Evolutionary conservation across 83 land plant genomes (phyloP).

Genomic region (Thuja plicata): DNA sequence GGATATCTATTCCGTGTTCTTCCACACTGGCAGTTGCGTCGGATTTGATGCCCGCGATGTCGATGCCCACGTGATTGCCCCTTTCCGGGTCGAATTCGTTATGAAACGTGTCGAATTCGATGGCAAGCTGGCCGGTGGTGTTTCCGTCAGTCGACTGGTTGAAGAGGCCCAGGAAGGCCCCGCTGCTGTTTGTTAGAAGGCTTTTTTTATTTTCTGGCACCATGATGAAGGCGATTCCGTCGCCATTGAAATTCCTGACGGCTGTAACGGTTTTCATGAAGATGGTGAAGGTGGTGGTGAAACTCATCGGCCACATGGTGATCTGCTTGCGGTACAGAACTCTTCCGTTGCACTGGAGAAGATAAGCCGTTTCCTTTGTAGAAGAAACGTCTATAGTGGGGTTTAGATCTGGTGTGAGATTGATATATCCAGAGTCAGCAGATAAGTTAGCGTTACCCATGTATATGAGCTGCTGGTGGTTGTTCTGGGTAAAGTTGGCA

Average conservation of each 20-base stretch:
- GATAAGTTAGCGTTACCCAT: constrained; percentile 16
- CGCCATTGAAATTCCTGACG: constrained; percentile 16
- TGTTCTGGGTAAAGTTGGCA: too few relatives aligned
- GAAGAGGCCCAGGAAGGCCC: constrained; percentile 27
- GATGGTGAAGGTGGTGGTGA: too few relatives aligned
- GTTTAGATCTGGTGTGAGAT: constrained; percentile 18
- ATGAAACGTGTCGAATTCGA: constrained; percentile 36
- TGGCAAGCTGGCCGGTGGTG: constrained; percentile 21
- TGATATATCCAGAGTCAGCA: constrained; percentile 13
- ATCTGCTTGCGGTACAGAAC: constrained; percentile 27
- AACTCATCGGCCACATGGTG: too few relatives aligned
- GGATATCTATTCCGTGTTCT: constrained; percentile 17
- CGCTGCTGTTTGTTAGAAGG: constrained; percentile 14
- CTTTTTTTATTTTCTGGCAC: constrained; percentile 2
- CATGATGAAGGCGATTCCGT: constrained; percentile 32
- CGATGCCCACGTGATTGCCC: constrained; percentile 29
- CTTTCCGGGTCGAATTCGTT: constrained; percentile 25
- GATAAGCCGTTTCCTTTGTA: background rate
- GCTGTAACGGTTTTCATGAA: background rate
- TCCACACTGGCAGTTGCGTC: constrained; percentile 6
- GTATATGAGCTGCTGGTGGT: constrained; percentile 5
- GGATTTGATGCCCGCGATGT: constrained; percentile 16
- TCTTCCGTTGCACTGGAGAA: constrained; percentile 9
- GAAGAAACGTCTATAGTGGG: background rate
- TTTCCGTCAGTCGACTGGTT: constrained; percentile 17